Conservation (phyloP, 2,329 filamentous ascomycete species). For the Incumbomyces delicatus region DNA sequence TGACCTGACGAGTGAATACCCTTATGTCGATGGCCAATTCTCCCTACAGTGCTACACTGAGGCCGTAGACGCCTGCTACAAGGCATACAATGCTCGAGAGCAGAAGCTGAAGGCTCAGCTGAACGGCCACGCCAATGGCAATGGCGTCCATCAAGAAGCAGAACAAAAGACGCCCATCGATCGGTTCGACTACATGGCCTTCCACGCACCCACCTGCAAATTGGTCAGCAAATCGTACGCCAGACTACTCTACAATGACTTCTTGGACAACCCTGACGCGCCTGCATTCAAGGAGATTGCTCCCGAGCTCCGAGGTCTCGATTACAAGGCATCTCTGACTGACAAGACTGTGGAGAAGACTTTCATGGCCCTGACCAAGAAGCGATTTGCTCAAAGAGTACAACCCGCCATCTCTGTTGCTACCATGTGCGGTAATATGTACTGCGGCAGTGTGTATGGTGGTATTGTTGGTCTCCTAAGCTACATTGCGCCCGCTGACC, state of each 20-base stretch:
- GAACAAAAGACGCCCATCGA: conserved; percentile 56
- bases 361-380: conserved; percentile 76
- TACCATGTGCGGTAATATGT: conserved; percentile 63
- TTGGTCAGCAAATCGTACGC: conserved; percentile 77
- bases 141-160: conserved; percentile 33
- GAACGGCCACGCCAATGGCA: conserved; percentile 37
- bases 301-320: conserved; percentile 64
- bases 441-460: conserved; percentile 50
- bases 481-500: conserved; percentile 51
- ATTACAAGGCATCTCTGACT: conserved; percentile 67
- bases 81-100: conserved; percentile 68
- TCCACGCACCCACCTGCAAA: conserved; percentile 83
- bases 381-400: conserved; percentile 71
- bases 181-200: conserved; percentile 73
- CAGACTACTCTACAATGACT: conserved; percentile 78
- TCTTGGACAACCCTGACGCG: conserved; percentile 58
- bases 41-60: conserved; percentile 73
- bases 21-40: conserved; percentile 74
- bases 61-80: conserved; percentile 72
- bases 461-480: conserved; percentile 52
- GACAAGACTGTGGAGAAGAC: conserved; percentile 81
- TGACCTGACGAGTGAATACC: conserved; percentile 78
- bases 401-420: conserved; percentile 63
- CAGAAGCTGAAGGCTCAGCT: conserved; percentile 42
- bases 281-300: conserved; percentile 64